Conservation (phyloP, 108 stramenopile genomes). For the Discostella stelligeroides region DNA sequence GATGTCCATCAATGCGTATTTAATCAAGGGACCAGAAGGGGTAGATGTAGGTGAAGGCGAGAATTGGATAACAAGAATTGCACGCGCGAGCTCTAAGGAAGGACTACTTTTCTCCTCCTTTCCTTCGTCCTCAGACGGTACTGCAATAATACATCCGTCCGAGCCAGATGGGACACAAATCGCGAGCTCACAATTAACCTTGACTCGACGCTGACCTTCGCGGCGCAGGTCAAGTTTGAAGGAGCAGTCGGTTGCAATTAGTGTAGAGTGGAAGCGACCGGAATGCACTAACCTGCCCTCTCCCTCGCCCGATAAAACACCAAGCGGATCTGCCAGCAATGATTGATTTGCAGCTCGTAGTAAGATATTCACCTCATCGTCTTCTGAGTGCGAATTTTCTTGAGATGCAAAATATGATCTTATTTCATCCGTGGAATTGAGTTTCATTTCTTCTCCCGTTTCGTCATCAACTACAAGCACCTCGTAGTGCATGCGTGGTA, state of each 20-base stretch:
- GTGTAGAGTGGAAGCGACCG: constrained; percentile 50
- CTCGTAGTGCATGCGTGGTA: constrained; percentile 83
- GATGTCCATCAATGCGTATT: constrained; percentile 44
- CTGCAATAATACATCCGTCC: constrained; percentile 34
- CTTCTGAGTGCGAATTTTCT: constrained; percentile 18
- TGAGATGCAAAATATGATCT: constrained; percentile 39
- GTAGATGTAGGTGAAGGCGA: constrained; percentile 54
- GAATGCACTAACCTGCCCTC: constrained; percentile 62
- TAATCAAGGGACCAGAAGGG: constrained; percentile 44
- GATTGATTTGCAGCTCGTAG: constrained; percentile 81
- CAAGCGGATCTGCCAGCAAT: constrained; percentile 75
- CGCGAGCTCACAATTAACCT: constrained; percentile 50
- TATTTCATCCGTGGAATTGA: constrained; percentile 49
- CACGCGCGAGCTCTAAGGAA: constrained; percentile 55
- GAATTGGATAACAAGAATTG: constrained; percentile 59
- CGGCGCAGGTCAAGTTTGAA: constrained; percentile 49
- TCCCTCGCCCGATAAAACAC: constrained; percentile 69
- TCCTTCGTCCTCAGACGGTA: constrained; percentile 24
- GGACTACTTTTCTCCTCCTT: constrained; percentile 21
- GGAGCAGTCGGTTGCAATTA: constrained; percentile 44
- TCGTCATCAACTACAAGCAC: constrained; percentile 53
- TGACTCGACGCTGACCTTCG: constrained; percentile 47
- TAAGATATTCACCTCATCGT: constrained; percentile 44
- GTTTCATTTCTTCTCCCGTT: constrained; percentile 28
- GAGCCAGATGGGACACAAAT: constrained; percentile 49